Conservation (phyloP, 2,329 filamentous ascomycete genomes). For the Bretziella fagacearum region DNA sequence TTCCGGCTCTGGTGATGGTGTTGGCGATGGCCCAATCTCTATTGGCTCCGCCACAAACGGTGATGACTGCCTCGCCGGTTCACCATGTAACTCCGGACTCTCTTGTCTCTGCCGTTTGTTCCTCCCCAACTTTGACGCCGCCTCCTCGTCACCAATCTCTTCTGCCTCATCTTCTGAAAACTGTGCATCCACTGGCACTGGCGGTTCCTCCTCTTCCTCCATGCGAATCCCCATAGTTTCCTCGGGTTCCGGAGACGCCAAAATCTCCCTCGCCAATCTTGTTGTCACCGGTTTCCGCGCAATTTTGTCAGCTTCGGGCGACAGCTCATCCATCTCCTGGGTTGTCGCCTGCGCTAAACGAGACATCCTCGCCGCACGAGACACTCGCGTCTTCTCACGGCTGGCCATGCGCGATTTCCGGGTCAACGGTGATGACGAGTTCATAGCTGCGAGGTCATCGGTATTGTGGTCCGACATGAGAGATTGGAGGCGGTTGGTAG, state of each 20-base stretch:
- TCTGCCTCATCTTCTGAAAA: constrained; percentile 23
- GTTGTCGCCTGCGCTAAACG: constrained; percentile 1
- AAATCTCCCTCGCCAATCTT: neutral
- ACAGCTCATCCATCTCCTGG: constrained; percentile 21
- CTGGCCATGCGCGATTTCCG: constrained; percentile 22
- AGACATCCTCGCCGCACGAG: constrained; percentile 7
- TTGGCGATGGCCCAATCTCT: neutral
- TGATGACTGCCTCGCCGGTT: neutral
- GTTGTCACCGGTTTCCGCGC: neutral
- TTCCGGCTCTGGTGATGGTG: neutral
- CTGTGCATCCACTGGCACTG: constrained; percentile 17
- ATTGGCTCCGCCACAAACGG: constrained; percentile 3
- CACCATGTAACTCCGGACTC: neutral
- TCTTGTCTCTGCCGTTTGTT: constrained; percentile 20
- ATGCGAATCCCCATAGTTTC: neutral
- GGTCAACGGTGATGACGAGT: constrained; percentile 26
- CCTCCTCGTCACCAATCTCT: constrained; percentile 26
- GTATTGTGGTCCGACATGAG: constrained; percentile 21
- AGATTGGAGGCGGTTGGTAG: constrained; percentile 28
- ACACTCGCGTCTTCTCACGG: constrained; percentile 2
- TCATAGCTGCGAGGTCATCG: constrained; percentile 17
- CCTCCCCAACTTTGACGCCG: constrained; percentile 18
- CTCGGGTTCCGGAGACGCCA: constrained; percentile 16
- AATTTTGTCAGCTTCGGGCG: constrained; percentile 18
- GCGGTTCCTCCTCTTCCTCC: constrained; percentile 16